Base-by-base conservation (phyloP, 116 monocot genomes). In the Iris pallida region DNA sequence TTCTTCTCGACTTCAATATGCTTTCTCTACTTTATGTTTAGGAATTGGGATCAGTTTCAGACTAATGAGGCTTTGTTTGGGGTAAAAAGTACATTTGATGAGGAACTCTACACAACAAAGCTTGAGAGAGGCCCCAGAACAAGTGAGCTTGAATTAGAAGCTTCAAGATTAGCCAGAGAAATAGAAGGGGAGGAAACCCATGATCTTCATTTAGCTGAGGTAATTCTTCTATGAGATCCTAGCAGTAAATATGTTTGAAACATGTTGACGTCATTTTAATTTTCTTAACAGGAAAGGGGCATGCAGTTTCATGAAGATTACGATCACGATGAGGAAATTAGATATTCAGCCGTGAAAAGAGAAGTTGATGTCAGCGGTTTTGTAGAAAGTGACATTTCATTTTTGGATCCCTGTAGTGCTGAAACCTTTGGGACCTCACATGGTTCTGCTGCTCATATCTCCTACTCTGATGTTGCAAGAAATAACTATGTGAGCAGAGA, bases 31-130 rank as follows among this genome's bases (percentile, higher is more conserved):
- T 67, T 55, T 72, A 15, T 53, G 20, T 63, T 2, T 66, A 95
- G 95, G 75, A 91, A 69, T 7, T 96, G 96, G 96, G 84, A 96
- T 75, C 96, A 96, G 75, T 96, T 96, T 75, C 79, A 85, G 74
- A 83, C 91, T 55, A 96, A 96, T 75, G 80, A 77, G 65, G 56
- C 78, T 45, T 69, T 97, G 59, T 97, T 97, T 80, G 97, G 97
- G 61, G 97, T 97, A n/a, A 92, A 82, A 73, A 97, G 90, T 70
- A 92, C 92, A 16, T 97, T 97, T 59, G 57, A 97, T 72, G 97
- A 97, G 76, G 97, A 97, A 64, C 64, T 95, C 16, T 95, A 95
- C 44, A 95, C 95, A 55, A 95, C 95, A 63, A 95, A 91, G 67
- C 30, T 30, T 30, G 30, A 30, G 30, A 30, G 30, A 30, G 30